Evolutionary conservation across 192 early-diverging fungal genomes (phyloP).

Genomic region (Entomortierella lignicola): DNA sequence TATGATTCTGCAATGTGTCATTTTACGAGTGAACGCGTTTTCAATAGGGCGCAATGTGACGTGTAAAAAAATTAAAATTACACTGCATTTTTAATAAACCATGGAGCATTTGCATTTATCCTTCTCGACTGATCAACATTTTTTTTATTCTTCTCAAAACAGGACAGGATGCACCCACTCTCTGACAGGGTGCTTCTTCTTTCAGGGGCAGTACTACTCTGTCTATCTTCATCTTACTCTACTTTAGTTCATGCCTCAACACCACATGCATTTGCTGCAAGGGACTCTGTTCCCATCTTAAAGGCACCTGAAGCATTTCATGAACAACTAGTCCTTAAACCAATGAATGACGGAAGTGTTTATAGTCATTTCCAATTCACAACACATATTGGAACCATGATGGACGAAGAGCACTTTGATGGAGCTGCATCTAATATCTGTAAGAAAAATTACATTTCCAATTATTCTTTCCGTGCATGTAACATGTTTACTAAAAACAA

Average conservation of each 20-base stretch:
- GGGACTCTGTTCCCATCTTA: slow-evolving; percentile 21
- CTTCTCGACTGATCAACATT: too few relatives aligned
- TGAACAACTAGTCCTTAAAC: slow-evolving; percentile 77
- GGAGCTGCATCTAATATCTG: slow-evolving; percentile 44
- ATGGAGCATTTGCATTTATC: too few relatives aligned
- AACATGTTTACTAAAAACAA: too few relatives aligned
- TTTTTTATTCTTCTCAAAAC: not conserved
- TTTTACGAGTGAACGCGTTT: too few relatives aligned
- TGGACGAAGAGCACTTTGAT: slow-evolving; percentile 33
- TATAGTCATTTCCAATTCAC: slow-evolving; percentile 87
- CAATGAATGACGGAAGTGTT: slow-evolving; percentile 81
- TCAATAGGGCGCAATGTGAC: too few relatives aligned
- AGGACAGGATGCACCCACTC: slow-evolving; percentile 14
- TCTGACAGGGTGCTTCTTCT: slow-evolving; percentile 16
- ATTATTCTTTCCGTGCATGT: not conserved
- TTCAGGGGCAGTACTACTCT: slow-evolving; percentile 23
- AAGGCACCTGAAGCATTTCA: slow-evolving; percentile 66
- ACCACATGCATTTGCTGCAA: slow-evolving; percentile 5
- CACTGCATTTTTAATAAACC: too few relatives aligned
- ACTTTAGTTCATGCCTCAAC: slow-evolving; percentile 1
- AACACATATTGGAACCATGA: slow-evolving; percentile 52
- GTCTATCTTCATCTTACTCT: not conserved
- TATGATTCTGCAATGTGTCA: too few relatives aligned
- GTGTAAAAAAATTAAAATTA: too few relatives aligned
- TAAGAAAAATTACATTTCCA: slow-evolving; percentile 6